Percentiles rank a stretch among this genome's conserved stretches.
Evolutionary conservation across 2,329 filamentous ascomycete genomes (phyloP).

Genomic region (Colletotrichum endophyticum): DNA sequence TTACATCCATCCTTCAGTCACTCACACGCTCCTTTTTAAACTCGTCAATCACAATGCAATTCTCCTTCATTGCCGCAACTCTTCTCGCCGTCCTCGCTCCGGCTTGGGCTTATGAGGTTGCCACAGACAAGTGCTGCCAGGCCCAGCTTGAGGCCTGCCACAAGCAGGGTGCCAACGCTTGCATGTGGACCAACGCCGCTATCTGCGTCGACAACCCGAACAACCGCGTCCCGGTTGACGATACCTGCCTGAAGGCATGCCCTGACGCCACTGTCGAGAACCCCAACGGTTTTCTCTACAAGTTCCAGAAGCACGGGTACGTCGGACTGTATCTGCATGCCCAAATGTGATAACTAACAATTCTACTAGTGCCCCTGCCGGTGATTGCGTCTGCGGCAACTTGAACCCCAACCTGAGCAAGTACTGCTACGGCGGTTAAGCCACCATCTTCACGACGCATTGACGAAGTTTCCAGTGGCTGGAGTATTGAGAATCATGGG

Average conservation of each 20-base stretch:
- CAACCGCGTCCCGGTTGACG: neutral
- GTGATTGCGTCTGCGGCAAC: neutral
- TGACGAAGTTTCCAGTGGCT: neutral
- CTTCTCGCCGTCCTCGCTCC: neutral
- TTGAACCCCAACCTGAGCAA: neutral
- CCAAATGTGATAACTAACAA: neutral
- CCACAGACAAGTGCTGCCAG: neutral
- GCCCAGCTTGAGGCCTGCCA: neutral
- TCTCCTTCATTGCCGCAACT: neutral
- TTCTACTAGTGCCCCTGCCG: neutral
- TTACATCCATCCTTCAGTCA: neutral
- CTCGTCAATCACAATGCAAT: neutral
- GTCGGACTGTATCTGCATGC: neutral
- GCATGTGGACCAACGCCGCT: neutral
- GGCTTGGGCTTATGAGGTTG: neutral
- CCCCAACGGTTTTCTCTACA: neutral
- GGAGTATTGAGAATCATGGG: neutral
- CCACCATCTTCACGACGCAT: neutral
- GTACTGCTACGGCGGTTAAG: neutral
- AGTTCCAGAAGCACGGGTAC: neutral
- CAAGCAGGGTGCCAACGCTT: neutral
- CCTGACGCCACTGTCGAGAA: neutral
- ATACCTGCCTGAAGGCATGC: neutral
- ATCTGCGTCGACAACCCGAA: neutral
- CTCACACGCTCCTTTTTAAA: neutral